Evolutionary conservation across 306 rosid species (phyloP).

Genomic region (Sindora glabra): DNA sequence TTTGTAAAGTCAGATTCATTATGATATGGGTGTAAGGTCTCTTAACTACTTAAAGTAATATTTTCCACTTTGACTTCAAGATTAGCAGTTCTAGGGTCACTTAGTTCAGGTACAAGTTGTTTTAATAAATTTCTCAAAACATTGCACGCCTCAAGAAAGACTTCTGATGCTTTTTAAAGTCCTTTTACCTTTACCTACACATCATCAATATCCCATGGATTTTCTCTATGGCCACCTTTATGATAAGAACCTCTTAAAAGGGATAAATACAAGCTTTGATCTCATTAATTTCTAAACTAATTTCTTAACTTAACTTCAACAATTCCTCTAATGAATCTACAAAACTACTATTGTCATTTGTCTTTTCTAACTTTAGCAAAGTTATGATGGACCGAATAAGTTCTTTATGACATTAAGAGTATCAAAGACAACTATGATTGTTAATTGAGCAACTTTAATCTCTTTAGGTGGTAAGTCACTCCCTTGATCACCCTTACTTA

Average conservation of each 20-base stretch:
- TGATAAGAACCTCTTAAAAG: constrained; percentile 64
- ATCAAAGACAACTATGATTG: constrained; percentile 46
- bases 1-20: neutral
- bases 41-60: constrained; percentile 33
- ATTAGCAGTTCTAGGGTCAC: constrained; percentile 13
- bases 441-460: constrained; percentile 63
- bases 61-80: constrained; percentile 40
- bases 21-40: neutral
- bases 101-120: constrained; percentile 41
- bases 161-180: constrained; percentile 47
- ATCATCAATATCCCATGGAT: constrained; percentile 45
- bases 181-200: constrained; percentile 36
- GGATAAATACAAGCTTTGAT: constrained; percentile 92
- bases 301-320: constrained; percentile 55
- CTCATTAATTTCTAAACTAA: constrained; percentile 68
- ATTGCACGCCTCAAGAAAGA: constrained; percentile 46
- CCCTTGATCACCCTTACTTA: constrained; percentile 68
- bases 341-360: constrained; percentile 32
- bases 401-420: constrained; percentile 49
- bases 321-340: constrained; percentile 67
- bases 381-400: constrained; percentile 70
- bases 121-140: constrained; percentile 38
- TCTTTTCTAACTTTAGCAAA: constrained; percentile 58
- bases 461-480: constrained; percentile 79
- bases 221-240: constrained; percentile 39